phyloP scores from a whole-genome alignment of 2,329 filamentous ascomycete genomes.

The Sclerotinia sclerotiorum region DNA sequence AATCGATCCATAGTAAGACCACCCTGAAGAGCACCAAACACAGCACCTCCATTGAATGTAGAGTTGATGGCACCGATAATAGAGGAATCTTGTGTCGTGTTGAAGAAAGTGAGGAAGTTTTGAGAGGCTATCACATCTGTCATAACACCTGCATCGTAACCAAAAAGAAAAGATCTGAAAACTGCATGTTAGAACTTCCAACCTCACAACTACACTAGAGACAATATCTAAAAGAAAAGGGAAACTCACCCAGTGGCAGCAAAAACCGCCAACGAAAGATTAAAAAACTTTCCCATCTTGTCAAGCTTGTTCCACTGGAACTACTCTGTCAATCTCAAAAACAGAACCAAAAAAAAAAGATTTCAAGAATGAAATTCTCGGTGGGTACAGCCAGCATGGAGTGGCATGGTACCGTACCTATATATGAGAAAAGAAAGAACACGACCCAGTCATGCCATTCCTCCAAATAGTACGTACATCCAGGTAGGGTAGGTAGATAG shows the following conservation, averaged over 20 bases:
- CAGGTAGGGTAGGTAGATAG: background rate
- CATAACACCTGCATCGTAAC: conserved; percentile 42
- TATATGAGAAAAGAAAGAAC: background rate
- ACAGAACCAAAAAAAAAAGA: background rate
- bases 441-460: background rate
- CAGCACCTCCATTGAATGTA: conserved; percentile 62
- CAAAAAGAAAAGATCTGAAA: conserved; percentile 44
- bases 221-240: background rate
- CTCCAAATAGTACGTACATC: background rate
- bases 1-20: conserved; percentile 57
- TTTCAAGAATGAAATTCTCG: conserved; percentile 10
- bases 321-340: background rate
- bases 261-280: conserved; percentile 45
- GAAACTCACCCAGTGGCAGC: conserved; percentile 42
- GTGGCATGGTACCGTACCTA: conserved; percentile 20
- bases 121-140: conserved; percentile 37
- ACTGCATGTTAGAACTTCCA: conserved; percentile 17
- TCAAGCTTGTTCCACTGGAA: background rate
- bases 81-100: conserved; percentile 39
- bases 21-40: conserved; percentile 41
- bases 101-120: conserved; percentile 38
- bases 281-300: conserved; percentile 46
- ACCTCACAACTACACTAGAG: background rate
- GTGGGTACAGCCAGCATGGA: conserved; percentile 3
- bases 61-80: conserved; percentile 59